These are phyloP conservation scores for Myxozyma kluyveri DNA, from an alignment of 805 yeast genomes.

Conservation along the genomic window DNA sequence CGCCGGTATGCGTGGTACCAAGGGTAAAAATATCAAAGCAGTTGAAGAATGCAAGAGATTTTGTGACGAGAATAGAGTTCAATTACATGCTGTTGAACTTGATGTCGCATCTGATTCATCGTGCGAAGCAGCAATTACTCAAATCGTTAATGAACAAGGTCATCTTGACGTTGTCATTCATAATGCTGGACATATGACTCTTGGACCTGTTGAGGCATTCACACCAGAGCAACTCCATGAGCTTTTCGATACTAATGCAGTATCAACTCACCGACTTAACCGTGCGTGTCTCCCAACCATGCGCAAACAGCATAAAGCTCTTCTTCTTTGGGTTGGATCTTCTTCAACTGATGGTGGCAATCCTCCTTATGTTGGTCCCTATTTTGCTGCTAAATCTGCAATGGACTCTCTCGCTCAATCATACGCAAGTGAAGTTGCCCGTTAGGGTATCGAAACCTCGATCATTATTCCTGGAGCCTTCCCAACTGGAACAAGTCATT, in stretches of 20 bases:
- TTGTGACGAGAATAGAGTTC: conserved; percentile 2
- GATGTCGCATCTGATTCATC: conserved; percentile 10
- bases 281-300: conserved; percentile 8
- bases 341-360: conserved; percentile 10
- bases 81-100: conserved; percentile 3
- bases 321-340: conserved; percentile 9
- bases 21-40: conserved; percentile 1
- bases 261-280: conserved; percentile 8
- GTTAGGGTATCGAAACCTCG: conserved; percentile 11
- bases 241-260: conserved; percentile 7
- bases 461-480: conserved; percentile 9
- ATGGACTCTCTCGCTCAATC: conserved; percentile 10
- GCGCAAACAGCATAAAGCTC: conserved; percentile 6
- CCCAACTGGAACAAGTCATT: conserved; percentile 8
- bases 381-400: conserved; percentile 10
- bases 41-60: conserved; percentile 4
- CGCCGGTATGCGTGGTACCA: conserved; percentile 12
- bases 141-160: conserved; percentile 4
- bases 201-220: conserved; percentile 8
- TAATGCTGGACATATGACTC: conserved; percentile 12
- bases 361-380: conserved; percentile 8
- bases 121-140: conserved; percentile 1
- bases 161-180: conserved; percentile 11
- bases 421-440: conserved; percentile 8
- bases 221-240: conserved; percentile 10